Evolutionary conservation across 2,329 filamentous ascomycete species (phyloP).

Genomic region (Stylonectria norvegica): DNA sequence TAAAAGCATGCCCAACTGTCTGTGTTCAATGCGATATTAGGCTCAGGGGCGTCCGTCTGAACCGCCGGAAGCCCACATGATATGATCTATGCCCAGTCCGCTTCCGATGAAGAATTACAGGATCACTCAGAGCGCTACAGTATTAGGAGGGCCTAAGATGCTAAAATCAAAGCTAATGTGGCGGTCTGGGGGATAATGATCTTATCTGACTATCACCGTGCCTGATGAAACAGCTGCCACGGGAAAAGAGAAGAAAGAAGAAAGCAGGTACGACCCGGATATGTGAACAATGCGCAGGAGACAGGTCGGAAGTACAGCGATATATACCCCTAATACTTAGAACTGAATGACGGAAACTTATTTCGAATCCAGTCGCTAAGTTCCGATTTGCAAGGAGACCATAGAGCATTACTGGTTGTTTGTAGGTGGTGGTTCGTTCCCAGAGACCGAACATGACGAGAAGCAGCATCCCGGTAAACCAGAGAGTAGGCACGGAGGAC

Average conservation of each 20-base stretch:
- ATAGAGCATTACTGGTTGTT: conserved; percentile 30
- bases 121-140: conserved; percentile 32
- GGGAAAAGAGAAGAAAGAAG: conserved; percentile 16
- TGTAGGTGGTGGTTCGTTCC: background rate
- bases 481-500: conserved; percentile 22
- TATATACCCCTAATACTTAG: conserved; percentile 27
- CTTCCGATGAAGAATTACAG: conserved; percentile 29
- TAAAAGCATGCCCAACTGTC: conserved; percentile 1
- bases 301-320: conserved; percentile 44
- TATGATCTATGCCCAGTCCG: background rate
- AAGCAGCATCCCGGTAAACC: conserved; percentile 28
- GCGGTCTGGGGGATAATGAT: conserved; percentile 29
- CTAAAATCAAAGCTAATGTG: conserved; percentile 16
- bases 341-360: conserved; percentile 7
- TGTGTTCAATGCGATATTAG: background rate
- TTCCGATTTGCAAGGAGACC: conserved; percentile 43
- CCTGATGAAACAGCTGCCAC: conserved; percentile 19
- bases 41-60: background rate
- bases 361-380: conserved; percentile 9
- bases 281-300: conserved; percentile 22
- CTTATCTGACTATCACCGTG: conserved; percentile 24
- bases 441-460: conserved; percentile 9
- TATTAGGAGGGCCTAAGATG: conserved; percentile 30
- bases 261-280: conserved; percentile 28
- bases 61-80: background rate